These are phyloP conservation scores for Eleusine coracana DNA, from an alignment of 176 grass and related monocot genomes.

Conservation along the genomic window DNA sequence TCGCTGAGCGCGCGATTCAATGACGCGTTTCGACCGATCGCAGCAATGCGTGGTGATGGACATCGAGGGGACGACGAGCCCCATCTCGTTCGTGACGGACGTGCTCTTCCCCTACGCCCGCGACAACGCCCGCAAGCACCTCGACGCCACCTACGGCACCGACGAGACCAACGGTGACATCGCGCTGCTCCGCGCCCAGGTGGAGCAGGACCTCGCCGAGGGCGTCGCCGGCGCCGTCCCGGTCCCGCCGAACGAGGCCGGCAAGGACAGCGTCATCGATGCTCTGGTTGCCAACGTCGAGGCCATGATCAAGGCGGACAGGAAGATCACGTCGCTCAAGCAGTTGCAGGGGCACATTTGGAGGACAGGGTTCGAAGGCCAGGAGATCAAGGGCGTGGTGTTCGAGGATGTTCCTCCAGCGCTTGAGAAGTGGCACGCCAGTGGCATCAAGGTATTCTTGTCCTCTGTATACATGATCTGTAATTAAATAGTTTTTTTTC, in stretches of 20 bases:
- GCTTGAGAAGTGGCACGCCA: slow-evolving; percentile 64
- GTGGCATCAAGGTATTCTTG: slow-evolving; percentile 57
- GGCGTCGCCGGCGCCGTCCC: slow-evolving; percentile 56
- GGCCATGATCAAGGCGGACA: slow-evolving; percentile 86
- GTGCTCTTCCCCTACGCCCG: slow-evolving; percentile 93
- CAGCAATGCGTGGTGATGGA: slow-evolving; percentile 84
- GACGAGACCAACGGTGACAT: slow-evolving; percentile 69
- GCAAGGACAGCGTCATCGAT: slow-evolving; percentile 56
- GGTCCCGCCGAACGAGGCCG: slow-evolving; percentile 52
- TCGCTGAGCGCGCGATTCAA: not conserved
- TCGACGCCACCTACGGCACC: slow-evolving; percentile 60
- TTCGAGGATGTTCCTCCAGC: slow-evolving; percentile 76
- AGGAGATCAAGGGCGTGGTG: slow-evolving; percentile 67
- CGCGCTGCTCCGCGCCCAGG: slow-evolving; percentile 62
- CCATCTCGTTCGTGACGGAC: slow-evolving; percentile 87
- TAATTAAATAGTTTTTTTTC: not conserved
- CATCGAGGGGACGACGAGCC: slow-evolving; percentile 89
- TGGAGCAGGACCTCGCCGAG: slow-evolving; percentile 66
- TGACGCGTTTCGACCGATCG: not conserved
- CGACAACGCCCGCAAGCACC: slow-evolving; percentile 74
- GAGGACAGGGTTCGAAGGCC: slow-evolving; percentile 73
- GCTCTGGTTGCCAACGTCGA: slow-evolving; percentile 69
- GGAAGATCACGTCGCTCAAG: slow-evolving; percentile 86
- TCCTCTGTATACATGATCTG: not conserved
- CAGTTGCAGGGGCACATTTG: slow-evolving; percentile 87